phyloP scores from a whole-genome alignment of 805 yeast species.

The Candida wancherniae region DNA sequence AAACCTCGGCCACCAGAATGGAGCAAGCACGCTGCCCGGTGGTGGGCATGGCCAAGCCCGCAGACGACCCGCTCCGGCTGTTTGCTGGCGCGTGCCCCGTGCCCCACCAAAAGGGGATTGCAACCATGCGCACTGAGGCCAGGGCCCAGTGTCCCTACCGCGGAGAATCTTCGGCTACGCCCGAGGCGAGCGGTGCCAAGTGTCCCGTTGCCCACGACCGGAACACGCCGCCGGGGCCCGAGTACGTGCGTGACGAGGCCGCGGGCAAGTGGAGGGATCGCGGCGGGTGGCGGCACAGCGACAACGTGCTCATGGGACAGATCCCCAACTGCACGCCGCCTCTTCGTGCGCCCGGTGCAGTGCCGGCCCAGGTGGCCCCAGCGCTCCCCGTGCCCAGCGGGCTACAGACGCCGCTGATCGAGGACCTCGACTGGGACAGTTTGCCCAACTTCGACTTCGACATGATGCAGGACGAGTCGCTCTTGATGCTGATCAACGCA shows the following conservation, averaged over 20 bases:
- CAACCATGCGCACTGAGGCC: no score
- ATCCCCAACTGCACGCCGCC: slow-evolving; percentile 9
- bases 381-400: slow-evolving; percentile 1
- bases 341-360: slow-evolving; percentile 4
- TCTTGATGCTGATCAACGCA: slow-evolving; percentile 21
- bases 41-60: slow-evolving; percentile 2
- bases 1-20: slow-evolving; percentile 16
- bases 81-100: no score
- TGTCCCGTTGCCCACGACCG: slow-evolving; percentile 2
- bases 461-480: slow-evolving; percentile 24
- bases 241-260: no score
- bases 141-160: no score
- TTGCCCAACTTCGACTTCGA: slow-evolving; percentile 28
- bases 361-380: slow-evolving; percentile 1
- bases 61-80: no score
- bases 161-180: no score
- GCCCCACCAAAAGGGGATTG: no score
- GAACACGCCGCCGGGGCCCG: background rate
- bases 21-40: slow-evolving; percentile 18
- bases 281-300: background rate
- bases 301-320: slow-evolving; percentile 2
- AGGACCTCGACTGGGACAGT: slow-evolving; percentile 17
- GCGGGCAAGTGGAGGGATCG: background rate
- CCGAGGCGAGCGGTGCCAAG: no score
- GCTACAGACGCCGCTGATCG: background rate